These are phyloP conservation scores for Naganishia onofrii DNA, from an alignment of 768 basidiomycete species.

Conservation along the genomic window DNA sequence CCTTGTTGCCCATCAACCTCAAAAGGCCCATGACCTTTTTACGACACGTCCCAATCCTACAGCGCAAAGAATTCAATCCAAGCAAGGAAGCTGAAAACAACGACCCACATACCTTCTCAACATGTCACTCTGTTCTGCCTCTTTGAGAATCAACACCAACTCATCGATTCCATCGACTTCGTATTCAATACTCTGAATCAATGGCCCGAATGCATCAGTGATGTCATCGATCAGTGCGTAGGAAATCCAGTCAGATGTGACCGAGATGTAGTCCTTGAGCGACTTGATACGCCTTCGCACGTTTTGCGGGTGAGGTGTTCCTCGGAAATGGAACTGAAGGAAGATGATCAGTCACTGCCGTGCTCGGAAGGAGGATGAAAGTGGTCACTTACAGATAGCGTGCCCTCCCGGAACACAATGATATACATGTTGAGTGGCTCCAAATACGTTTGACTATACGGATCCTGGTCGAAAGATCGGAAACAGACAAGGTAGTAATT, in stretches of 20 bases:
- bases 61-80: not conserved
- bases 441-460: conserved; percentile 91
- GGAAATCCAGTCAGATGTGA: conserved; percentile 99
- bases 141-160: conserved; percentile 91
- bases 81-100: not conserved
- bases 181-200: conserved; percentile 98
- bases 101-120: conserved; percentile 62
- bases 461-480: conserved; percentile 97
- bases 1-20: conserved; percentile 97
- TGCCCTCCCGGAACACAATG: conserved; percentile 96
- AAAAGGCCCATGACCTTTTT: conserved; percentile 99
- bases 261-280: conserved; percentile 96
- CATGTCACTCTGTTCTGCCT: conserved; percentile 97
- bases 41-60: conserved; percentile 88
- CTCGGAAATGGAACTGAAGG: conserved; percentile 87
- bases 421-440: conserved; percentile 99
- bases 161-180: conserved; percentile 99
- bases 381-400: conserved; percentile 68
- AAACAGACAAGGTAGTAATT: conserved; percentile 99
- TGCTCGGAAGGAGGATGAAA: not conserved
- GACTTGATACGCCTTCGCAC: conserved; percentile 97
- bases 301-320: conserved; percentile 95
- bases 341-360: not conserved
- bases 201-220: conserved; percentile 96
- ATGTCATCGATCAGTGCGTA: conserved; percentile 99